A percentile compares a stretch with the other conserved stretches of the same genome.
These are phyloP conservation scores for Phalaenopsis hybrid DNA, from an alignment of 116 monocot species.

Conservation along the genomic window DNA sequence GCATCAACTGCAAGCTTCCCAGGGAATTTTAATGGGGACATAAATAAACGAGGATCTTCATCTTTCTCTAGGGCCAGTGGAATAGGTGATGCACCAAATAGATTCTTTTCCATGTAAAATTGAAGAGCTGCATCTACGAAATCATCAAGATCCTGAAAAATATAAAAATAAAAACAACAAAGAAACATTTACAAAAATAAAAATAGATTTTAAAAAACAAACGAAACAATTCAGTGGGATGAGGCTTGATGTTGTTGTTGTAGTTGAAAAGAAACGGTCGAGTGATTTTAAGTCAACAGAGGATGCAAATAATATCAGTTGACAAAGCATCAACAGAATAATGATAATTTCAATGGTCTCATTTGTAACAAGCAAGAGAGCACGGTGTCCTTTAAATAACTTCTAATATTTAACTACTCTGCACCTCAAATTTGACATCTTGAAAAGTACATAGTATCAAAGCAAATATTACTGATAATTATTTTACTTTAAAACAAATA, in stretches of 20 bases:
- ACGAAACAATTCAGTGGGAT: no score
- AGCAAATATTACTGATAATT: background rate
- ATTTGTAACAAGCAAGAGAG: background rate
- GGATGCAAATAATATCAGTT: background rate
- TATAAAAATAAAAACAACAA: conserved; percentile 18
- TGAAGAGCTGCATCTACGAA: conserved; percentile 78
- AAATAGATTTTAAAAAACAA: no score
- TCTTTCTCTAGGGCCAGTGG: conserved; percentile 83
- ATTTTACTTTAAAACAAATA: no score
- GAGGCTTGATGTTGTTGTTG: no score
- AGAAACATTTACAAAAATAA: background rate
- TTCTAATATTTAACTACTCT: background rate
- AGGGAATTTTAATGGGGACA: conserved; percentile 86
- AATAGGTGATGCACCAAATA: conserved; percentile 47
- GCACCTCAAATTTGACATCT: background rate
- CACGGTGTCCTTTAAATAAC: background rate
- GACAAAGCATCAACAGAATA: background rate
- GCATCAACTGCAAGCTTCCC: conserved; percentile 84
- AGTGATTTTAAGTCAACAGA: no score
- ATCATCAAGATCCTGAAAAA: conserved; percentile 83
- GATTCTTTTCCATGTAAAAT: conserved; percentile 67
- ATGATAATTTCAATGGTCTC: background rate
- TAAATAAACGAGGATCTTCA: conserved; percentile 38
- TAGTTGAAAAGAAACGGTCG: no score
- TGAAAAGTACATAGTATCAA: background rate